Conservation (phyloP, 176 grass and related monocot genomes). For the Raddia guianensis region DNA sequence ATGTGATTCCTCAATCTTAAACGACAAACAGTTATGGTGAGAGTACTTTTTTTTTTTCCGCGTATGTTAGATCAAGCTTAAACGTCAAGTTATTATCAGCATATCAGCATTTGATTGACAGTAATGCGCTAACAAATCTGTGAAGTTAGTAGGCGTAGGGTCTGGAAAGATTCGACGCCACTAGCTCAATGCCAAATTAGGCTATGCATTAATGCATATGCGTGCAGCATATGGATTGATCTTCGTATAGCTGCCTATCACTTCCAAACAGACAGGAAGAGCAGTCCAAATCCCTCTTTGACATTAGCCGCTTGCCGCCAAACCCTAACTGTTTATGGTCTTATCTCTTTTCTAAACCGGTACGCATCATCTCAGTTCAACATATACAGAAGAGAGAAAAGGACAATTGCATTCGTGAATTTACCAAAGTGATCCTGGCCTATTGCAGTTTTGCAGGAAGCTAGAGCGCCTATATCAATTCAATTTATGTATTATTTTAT, state of each 20-base stretch:
- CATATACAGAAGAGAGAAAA: not conserved
- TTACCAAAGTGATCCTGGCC: not conserved
- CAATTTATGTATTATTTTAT: not conserved
- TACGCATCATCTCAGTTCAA: not conserved
- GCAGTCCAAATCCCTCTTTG: slow-evolving; percentile 27
- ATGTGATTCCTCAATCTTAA: no score
- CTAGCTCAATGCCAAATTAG: slow-evolving; percentile 13
- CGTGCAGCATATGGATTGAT: not conserved
- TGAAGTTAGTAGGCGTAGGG: not conserved
- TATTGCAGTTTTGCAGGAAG: not conserved
- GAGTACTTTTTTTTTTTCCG: no score
- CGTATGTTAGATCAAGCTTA: not conserved
- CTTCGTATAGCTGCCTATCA: not conserved
- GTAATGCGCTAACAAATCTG: not conserved
- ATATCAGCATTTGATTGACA: not conserved
- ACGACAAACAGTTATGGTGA: no score
- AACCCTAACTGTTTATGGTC: not conserved
- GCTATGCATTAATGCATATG: not conserved
- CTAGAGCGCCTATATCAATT: not conserved
- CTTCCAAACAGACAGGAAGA: slow-evolving; percentile 34
- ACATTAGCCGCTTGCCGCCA: slow-evolving; percentile 22
- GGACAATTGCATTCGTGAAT: not conserved
- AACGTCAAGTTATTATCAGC: not conserved
- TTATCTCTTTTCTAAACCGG: not conserved
- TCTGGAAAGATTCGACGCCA: slow-evolving; percentile 24